Conservation (phyloP, 148 eudicot species). For the Persicaria maculosa region DNA sequence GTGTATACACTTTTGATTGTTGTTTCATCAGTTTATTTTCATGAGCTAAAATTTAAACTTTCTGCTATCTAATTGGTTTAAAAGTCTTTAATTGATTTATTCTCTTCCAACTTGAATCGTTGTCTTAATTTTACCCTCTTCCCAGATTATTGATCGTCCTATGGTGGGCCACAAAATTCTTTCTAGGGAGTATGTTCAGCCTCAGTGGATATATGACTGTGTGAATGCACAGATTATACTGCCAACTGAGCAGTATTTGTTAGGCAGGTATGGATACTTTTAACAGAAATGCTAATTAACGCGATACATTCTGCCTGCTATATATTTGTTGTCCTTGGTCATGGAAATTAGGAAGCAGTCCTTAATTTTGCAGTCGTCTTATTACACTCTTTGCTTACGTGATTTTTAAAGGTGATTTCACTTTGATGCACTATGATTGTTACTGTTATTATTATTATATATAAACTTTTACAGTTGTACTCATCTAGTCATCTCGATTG, state of each 20-base stretch:
- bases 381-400: not conserved
- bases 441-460: too few relatives aligned
- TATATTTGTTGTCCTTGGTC: not conserved
- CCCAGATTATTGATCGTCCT: conserved; percentile 90
- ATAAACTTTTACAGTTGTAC: too few relatives aligned
- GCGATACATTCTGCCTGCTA: not conserved
- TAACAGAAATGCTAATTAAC: not conserved
- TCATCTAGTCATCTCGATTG: too few relatives aligned
- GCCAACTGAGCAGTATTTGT: conserved; percentile 74
- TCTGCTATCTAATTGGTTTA: not conserved
- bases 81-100: not conserved
- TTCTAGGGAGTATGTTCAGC: conserved; percentile 87
- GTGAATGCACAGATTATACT: conserved; percentile 75
- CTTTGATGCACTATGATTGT: not conserved
- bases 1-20: not conserved
- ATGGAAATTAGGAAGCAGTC: not conserved
- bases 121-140: conserved; percentile 7
- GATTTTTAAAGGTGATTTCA: not conserved
- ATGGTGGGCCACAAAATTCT: conserved; percentile 55
- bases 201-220: conserved; percentile 92
- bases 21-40: not conserved
- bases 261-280: conserved; percentile 59
- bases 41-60: not conserved
- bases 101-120: not conserved
- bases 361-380: not conserved